Percentiles rank a stretch among this genome's conserved stretches.
Evolutionary conservation across 352 stramenopile species (phyloP).

Genomic region (Phytophthora niederhauseri): DNA sequence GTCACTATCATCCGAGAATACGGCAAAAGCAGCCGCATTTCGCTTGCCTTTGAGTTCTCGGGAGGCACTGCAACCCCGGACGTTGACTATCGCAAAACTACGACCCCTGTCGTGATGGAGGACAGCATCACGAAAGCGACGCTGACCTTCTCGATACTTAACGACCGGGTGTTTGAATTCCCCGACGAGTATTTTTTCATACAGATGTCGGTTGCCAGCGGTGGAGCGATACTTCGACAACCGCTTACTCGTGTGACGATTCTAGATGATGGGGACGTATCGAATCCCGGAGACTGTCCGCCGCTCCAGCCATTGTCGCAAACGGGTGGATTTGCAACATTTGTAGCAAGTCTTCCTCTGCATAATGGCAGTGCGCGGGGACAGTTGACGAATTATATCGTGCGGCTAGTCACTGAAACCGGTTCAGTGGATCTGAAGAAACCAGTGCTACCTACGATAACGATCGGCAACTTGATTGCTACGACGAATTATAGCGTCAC

Average conservation of each 20-base stretch:
- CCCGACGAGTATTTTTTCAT: slow-evolving; percentile 60
- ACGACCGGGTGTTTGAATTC: slow-evolving; percentile 59
- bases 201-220: slow-evolving; percentile 31
- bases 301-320: slow-evolving; percentile 23
- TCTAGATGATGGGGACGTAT: slow-evolving; percentile 59
- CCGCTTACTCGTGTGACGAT: slow-evolving; percentile 45
- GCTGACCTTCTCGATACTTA: slow-evolving; percentile 59
- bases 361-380: slow-evolving; percentile 62
- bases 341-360: slow-evolving; percentile 34
- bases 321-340: slow-evolving; percentile 51
- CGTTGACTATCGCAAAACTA: slow-evolving; percentile 48
- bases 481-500: slow-evolving; percentile 46
- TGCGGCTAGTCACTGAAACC: slow-evolving; percentile 36
- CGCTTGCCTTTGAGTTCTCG: slow-evolving; percentile 43
- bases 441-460: not conserved
- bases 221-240: slow-evolving; percentile 30
- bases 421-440: slow-evolving; percentile 24
- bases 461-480: slow-evolving; percentile 41
- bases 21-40: slow-evolving; percentile 46
- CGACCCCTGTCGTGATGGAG: slow-evolving; percentile 40
- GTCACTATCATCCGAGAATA: slow-evolving; percentile 55
- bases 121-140: slow-evolving; percentile 39
- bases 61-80: slow-evolving; percentile 48
- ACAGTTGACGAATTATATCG: slow-evolving; percentile 36
- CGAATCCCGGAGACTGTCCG: slow-evolving; percentile 35